These are phyloP conservation scores for Ephemerocybe angulata DNA, from an alignment of 768 basidiomycete species.

Conservation along the genomic window DNA sequence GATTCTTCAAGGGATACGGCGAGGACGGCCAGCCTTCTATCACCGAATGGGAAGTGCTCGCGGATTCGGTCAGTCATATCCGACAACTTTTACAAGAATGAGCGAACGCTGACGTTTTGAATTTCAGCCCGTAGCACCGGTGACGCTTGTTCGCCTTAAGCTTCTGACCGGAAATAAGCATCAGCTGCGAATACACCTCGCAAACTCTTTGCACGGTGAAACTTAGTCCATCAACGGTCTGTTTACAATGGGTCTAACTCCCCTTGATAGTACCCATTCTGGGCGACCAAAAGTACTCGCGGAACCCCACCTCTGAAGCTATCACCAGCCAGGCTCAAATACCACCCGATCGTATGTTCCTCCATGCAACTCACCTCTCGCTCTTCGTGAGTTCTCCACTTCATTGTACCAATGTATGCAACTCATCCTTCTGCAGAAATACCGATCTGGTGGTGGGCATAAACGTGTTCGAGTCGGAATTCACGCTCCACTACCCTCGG, in stretches of 20 bases:
- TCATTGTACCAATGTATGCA: background rate
- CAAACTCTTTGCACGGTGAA: slow-evolving; percentile 47
- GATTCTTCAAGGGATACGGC: slow-evolving; percentile 38
- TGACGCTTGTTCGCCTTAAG: slow-evolving; percentile 54
- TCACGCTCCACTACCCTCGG: slow-evolving; percentile 53
- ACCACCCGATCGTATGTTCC: slow-evolving; percentile 48
- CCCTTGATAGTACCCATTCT: slow-evolving; percentile 55
- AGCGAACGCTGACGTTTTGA: slow-evolving; percentile 4
- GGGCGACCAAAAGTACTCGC: slow-evolving; percentile 55
- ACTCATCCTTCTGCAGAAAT: slow-evolving; percentile 38
- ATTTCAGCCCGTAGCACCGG: slow-evolving; percentile 37
- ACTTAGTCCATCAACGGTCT: background rate
- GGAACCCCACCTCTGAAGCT: slow-evolving; percentile 24
- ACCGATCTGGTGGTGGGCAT: slow-evolving; percentile 36
- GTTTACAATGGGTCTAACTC: background rate
- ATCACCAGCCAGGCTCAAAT: slow-evolving; percentile 26
- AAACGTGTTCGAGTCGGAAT: slow-evolving; percentile 52
- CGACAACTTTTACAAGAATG: background rate
- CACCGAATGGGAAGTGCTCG: slow-evolving; percentile 59
- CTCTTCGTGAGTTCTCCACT: slow-evolving; percentile 49
- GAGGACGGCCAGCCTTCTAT: slow-evolving; percentile 30
- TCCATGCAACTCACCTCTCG: slow-evolving; percentile 58
- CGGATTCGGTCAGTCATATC: slow-evolving; percentile 48
- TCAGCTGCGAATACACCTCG: slow-evolving; percentile 65
- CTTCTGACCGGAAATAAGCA: slow-evolving; percentile 66